Conservation (phyloP, 2,329 filamentous ascomycete species). For the Aschersonia sp. region DNA sequence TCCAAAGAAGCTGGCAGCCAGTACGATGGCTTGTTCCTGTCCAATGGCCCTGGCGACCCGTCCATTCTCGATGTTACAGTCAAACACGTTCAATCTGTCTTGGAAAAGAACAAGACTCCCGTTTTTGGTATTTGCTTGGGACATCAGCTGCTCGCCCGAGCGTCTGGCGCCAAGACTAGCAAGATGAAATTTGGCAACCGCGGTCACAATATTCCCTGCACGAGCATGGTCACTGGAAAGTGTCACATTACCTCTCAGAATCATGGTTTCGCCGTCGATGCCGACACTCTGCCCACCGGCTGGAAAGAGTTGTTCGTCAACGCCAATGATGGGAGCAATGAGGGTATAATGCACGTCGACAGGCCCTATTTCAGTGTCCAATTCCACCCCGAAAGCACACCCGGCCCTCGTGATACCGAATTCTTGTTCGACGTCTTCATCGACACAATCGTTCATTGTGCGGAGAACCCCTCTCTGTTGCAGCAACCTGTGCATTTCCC, state of each 20-base stretch:
- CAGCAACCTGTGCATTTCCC: slow-evolving; percentile 70
- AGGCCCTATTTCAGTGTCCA: slow-evolving; percentile 98
- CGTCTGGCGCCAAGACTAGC: slow-evolving; percentile 67
- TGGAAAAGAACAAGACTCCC: slow-evolving; percentile 68
- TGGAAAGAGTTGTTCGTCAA: slow-evolving; percentile 97
- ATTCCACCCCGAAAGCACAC: slow-evolving; percentile 95
- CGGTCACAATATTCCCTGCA: slow-evolving; percentile 96
- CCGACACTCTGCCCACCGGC: slow-evolving; percentile 54
- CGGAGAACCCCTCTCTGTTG: slow-evolving; percentile 52
- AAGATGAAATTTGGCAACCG: slow-evolving; percentile 99
- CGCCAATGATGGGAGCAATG: slow-evolving; percentile 95
- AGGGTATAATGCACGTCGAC: slow-evolving; percentile 79
- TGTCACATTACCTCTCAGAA: slow-evolving; percentile 99
- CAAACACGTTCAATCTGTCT: slow-evolving; percentile 60
- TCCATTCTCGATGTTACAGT: slow-evolving; percentile 70
- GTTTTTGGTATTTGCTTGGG: slow-evolving; percentile 95
- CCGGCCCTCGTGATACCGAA: slow-evolving; percentile 88
- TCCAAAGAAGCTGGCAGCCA: slow-evolving; percentile 59
- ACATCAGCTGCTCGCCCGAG: slow-evolving; percentile 81
- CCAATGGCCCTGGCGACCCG: slow-evolving; percentile 93
- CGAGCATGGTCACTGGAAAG: slow-evolving; percentile 84
- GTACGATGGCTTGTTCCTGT: slow-evolving; percentile 94
- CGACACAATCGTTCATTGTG: slow-evolving; percentile 59
- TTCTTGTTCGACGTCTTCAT: slow-evolving; percentile 97
- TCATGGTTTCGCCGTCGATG: slow-evolving; percentile 88